These are phyloP conservation scores for Phoma sp. DNA, from an alignment of 2,329 filamentous ascomycete species.

Conservation along the genomic window DNA sequence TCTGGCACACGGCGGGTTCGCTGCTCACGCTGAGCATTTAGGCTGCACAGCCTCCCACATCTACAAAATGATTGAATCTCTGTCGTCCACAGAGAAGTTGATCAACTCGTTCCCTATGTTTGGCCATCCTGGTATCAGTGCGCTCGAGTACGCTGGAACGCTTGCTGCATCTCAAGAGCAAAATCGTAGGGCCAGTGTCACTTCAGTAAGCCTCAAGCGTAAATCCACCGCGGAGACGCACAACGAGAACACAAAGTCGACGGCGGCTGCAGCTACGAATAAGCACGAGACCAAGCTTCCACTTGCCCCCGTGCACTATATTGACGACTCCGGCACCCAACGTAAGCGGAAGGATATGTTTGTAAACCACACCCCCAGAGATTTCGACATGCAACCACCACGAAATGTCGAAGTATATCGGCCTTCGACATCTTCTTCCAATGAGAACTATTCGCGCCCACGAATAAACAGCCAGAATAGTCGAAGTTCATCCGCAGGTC, in stretches of 20 bases:
- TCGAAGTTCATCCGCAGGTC: slow-evolving; percentile 19
- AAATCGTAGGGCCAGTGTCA: slow-evolving; percentile 21
- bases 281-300: slow-evolving; percentile 13
- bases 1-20: slow-evolving; percentile 16
- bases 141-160: slow-evolving; percentile 39
- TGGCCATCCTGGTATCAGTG: slow-evolving; percentile 42
- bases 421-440: slow-evolving; percentile 22
- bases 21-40: slow-evolving; percentile 20
- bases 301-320: slow-evolving; percentile 23
- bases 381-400: slow-evolving; percentile 32
- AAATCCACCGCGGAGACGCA: slow-evolving; percentile 26
- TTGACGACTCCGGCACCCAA: slow-evolving; percentile 29
- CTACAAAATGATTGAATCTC: slow-evolving; percentile 23
- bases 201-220: slow-evolving; percentile 27
- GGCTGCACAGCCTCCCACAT: slow-evolving; percentile 17
- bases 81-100: slow-evolving; percentile 25
- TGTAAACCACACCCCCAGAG: slow-evolving; percentile 43
- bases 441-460: slow-evolving; percentile 30
- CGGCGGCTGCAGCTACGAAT: slow-evolving; percentile 21
- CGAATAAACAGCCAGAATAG: slow-evolving; percentile 21
- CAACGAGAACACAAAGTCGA: slow-evolving; percentile 25
- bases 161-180: slow-evolving; percentile 23
- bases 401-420: slow-evolving; percentile 25
- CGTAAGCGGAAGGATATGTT: slow-evolving; percentile 39
- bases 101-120: slow-evolving; percentile 40